Base-by-base conservation (phyloP, 2,329 filamentous ascomycete species). In the Magnaporthiopsis incrustans region DNA sequence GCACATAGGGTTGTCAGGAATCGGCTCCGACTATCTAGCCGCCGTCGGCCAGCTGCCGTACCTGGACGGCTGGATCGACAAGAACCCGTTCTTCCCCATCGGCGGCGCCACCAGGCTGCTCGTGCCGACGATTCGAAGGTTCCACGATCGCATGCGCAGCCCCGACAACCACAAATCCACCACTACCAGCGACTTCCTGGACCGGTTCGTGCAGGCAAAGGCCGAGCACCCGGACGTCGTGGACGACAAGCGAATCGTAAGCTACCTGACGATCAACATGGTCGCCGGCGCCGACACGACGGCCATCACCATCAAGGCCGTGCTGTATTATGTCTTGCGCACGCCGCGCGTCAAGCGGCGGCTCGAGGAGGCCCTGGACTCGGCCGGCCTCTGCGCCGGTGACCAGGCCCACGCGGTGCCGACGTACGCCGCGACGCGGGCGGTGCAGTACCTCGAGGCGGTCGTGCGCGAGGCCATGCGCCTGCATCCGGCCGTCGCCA, bases 401-500 rank as follows among this genome's bases (percentile, higher is more conserved):
- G 33, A 35, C 1, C 67, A 33, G 1, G 59, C 63, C 14, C 27
- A 5, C 27, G 26, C 30, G 53, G 25, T 61, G 22, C 33, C 62
- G 3, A 32, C 64, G 6, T 67, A 61, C 60, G 60, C 63, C 3
- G 66, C 64, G 25, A 67, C 72, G 50, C 73, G 67, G 32, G 70
- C 69, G 32, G 71, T 77, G 14, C 74, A 72, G 25, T 81, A 83
- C 68, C 76, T 85, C 12, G 75, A 80, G 58, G 82, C 82, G 3
- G 78, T 82, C 2, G 75, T 85, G 26, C 79, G 78, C 26, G 84
- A 87, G 69, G 75, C 78, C 0, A 71, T 80, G 67, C 77, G 82
- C 3, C 70, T 83, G 14, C 79, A 83, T 66, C 81, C 82, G 1
- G 76, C 74, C 2, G 73, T 83, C 2, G 77, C 75, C 12, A 75